A percentile compares a stretch with the other conserved stretches of the same genome.
Evolutionary conservation across 2,329 filamentous ascomycete species (phyloP).

Genomic region (Dothidotthia symphoricarpi): DNA sequence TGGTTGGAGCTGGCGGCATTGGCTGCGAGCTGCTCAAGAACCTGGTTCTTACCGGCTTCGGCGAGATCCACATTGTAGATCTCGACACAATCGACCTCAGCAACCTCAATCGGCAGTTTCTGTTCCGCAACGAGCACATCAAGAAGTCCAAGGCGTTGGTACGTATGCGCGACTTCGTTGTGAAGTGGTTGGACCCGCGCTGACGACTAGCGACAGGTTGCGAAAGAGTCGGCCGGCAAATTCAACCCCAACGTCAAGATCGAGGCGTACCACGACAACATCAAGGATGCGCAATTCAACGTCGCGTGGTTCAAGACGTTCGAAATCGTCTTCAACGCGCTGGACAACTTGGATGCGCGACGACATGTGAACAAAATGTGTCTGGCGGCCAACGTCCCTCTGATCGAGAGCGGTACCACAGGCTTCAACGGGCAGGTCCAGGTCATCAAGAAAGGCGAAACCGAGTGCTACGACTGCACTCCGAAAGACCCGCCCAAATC

Average conservation of each 20-base stretch:
- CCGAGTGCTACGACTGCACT: conserved; percentile 95
- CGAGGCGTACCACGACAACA: conserved; percentile 87
- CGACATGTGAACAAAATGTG: conserved; percentile 98
- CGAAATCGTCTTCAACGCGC: conserved; percentile 87
- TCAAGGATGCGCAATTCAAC: conserved; percentile 85
- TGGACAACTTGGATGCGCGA: conserved; percentile 92
- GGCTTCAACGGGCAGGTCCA: conserved; percentile 98
- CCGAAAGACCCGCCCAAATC: conserved; percentile 87
- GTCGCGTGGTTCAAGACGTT: conserved; percentile 86
- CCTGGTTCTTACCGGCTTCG: conserved; percentile 85
- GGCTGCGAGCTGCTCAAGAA: conserved; percentile 98
- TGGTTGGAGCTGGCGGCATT: conserved; percentile 96
- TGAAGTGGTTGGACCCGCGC: conserved; percentile 8
- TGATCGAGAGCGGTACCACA: conserved; percentile 95
- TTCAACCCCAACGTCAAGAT: conserved; percentile 91
- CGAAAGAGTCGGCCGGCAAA: conserved; percentile 82
- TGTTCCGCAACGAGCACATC: conserved; percentile 95
- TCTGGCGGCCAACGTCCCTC: conserved; percentile 79
- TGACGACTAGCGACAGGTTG: conserved; percentile 59
- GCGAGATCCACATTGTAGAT: conserved; percentile 91
- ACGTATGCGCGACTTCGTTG: conserved; percentile 32
- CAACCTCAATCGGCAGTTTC: conserved; percentile 95
- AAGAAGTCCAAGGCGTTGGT: conserved; percentile 95
- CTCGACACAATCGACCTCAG: conserved; percentile 97
- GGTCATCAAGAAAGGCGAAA: conserved; percentile 86